A percentile compares a stretch with the other conserved stretches of the same genome.
Conservation (phyloP, 176 grass and related monocot genomes). For the Aegilops speltoides region DNA sequence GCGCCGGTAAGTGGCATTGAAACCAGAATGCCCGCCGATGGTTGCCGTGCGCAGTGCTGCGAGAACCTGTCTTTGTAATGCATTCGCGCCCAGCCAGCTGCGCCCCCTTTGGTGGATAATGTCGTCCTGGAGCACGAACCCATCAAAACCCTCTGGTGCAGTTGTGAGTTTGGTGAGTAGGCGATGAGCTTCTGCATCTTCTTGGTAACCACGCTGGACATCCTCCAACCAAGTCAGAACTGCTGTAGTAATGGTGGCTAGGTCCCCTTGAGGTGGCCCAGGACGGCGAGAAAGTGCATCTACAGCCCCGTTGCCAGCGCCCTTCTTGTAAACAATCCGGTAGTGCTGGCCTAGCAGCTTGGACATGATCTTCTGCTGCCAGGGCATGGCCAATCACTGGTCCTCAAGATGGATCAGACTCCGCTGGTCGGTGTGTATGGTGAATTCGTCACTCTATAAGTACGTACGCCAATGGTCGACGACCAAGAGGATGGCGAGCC, state of each 20-base stretch:
- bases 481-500: neutral
- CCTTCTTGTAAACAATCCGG: neutral
- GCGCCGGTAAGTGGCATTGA: neutral
- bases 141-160: neutral
- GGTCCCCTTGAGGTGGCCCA: neutral
- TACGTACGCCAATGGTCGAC: neutral
- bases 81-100: neutral
- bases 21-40: neutral
- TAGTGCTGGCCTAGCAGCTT: neutral
- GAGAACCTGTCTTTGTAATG: neutral
- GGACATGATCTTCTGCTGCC: neutral
- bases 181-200: neutral
- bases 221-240: neutral
- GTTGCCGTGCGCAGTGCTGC: too few relatives aligned
- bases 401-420: neutral
- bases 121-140: neutral
- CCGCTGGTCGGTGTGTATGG: neutral
- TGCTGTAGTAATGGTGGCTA: neutral
- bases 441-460: neutral
- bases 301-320: neutral
- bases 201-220: neutral
- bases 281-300: neutral
- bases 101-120: neutral
- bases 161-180: neutral
- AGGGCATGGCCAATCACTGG: neutral